phyloP scores from a whole-genome alignment of 169 alveolate genomes.

The Eimeria falciformis region DNA sequence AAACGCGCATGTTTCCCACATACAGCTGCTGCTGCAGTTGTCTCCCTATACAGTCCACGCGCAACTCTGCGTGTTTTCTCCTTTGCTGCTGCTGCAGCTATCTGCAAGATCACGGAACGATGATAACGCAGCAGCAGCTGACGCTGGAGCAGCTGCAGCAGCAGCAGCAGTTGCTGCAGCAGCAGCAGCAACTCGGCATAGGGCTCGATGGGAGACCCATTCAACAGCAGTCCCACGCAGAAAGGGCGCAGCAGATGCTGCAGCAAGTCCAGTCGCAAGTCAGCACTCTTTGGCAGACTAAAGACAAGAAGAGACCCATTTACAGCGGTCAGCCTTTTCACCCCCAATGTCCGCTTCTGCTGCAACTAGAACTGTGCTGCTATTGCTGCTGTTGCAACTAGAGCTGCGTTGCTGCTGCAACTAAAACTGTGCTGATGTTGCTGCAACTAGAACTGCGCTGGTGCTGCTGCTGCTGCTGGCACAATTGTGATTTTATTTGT shows the following conservation, averaged over 20 bases:
- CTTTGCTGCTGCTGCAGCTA: conserved; percentile 10
- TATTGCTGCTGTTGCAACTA: neutral
- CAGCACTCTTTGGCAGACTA: conserved; percentile 17
- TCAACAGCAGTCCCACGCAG: conserved; percentile 72
- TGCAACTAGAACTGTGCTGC: neutral
- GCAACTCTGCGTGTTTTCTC: neutral
- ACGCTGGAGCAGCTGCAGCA: conserved; percentile 73
- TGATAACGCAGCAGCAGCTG: conserved; percentile 72
- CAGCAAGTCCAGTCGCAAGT: conserved; percentile 60
- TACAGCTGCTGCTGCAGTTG: neutral
- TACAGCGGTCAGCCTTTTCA: conserved; percentile 52
- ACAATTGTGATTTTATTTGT: neutral
- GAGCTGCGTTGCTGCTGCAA: neutral
- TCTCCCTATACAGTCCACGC: neutral
- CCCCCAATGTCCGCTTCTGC: conserved; percentile 8
- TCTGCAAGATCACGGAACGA: conserved; percentile 61
- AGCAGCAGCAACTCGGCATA: conserved; percentile 58
- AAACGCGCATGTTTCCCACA: neutral
- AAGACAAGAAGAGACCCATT: conserved; percentile 43
- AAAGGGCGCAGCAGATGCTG: conserved; percentile 77
- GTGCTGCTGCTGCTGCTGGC: conserved; percentile 14
- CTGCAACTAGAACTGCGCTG: neutral
- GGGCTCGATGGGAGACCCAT: conserved; percentile 72
- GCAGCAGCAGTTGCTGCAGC: conserved; percentile 72
- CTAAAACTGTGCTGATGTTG: neutral